Conservation (phyloP, 2,329 filamentous ascomycete genomes). For the Mariannaea sp. region DNA sequence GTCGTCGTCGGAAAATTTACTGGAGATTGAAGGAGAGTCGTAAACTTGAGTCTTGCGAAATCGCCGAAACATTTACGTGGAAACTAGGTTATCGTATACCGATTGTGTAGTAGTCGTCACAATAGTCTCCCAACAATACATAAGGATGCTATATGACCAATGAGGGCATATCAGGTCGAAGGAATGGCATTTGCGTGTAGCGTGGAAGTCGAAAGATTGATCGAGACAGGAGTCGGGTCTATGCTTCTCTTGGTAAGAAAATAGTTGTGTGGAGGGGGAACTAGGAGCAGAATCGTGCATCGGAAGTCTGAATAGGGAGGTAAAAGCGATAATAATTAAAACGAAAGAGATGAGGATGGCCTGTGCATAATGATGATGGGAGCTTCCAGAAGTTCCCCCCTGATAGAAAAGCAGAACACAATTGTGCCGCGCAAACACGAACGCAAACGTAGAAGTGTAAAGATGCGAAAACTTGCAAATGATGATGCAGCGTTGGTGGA, state of each 20-base stretch:
- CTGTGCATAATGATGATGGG: constrained; percentile 31
- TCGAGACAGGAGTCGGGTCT: constrained; percentile 13
- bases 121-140: not conserved
- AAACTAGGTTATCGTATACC: constrained; percentile 27
- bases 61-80: constrained; percentile 47
- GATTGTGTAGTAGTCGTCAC: constrained; percentile 10
- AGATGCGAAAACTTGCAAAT: too few relatives aligned
- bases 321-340: constrained; percentile 26
- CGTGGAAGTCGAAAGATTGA: not conserved
- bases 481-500: not conserved
- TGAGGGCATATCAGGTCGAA: constrained; percentile 10
- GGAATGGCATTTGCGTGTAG: constrained; percentile 11
- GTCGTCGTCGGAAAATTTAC: constrained; percentile 29
- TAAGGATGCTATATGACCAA: constrained; percentile 11
- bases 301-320: constrained; percentile 19
- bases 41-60: constrained; percentile 40
- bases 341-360: constrained; percentile 21
- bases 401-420: not conserved
- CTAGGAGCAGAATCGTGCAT: constrained; percentile 21
- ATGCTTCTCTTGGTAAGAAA: constrained; percentile 16
- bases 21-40: constrained; percentile 27
- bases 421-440: constrained; percentile 12
- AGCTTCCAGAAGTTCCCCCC: constrained; percentile 17
- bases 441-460: not conserved
- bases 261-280: constrained; percentile 13